These are phyloP conservation scores for Leptodermis oblonga DNA, from an alignment of 257 asterid genomes.

Conservation along the genomic window DNA sequence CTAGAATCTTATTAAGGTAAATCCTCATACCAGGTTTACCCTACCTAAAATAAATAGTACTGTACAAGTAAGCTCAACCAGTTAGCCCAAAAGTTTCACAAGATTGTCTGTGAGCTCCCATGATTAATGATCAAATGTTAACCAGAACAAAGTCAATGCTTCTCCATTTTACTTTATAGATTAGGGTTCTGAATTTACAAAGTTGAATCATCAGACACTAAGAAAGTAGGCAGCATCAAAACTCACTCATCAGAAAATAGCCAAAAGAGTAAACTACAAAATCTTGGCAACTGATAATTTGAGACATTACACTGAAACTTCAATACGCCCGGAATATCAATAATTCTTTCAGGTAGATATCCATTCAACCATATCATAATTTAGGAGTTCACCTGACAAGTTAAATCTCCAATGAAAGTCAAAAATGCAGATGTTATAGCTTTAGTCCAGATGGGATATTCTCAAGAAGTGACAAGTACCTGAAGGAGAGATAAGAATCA, in stretches of 20 bases:
- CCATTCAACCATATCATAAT: conserved; percentile 8
- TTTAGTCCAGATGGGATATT: conserved; percentile 80
- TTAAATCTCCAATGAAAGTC: conserved; percentile 71
- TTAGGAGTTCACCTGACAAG: conserved; percentile 71
- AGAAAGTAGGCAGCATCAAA: background rate
- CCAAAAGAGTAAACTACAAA: background rate
- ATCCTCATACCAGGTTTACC: background rate
- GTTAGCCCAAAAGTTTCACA: background rate
- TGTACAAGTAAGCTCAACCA: background rate
- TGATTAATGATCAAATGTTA: background rate
- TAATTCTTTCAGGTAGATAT: background rate
- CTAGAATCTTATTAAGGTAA: background rate
- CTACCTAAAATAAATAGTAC: background rate
- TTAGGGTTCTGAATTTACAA: background rate
- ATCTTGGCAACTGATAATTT: background rate
- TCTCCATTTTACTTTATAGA: background rate
- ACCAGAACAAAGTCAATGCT: background rate
- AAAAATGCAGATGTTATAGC: conserved; percentile 72
- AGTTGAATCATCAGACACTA: background rate
- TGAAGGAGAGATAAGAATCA: conserved; percentile 29
- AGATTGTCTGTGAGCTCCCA: background rate
- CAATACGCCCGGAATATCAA: background rate
- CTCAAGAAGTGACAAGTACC: conserved; percentile 85
- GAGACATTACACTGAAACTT: background rate
- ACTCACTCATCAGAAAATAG: background rate